phyloP scores from a whole-genome alignment of 225 moss, liverwort and hornwort species.

The Marchantia paleacea region DNA sequence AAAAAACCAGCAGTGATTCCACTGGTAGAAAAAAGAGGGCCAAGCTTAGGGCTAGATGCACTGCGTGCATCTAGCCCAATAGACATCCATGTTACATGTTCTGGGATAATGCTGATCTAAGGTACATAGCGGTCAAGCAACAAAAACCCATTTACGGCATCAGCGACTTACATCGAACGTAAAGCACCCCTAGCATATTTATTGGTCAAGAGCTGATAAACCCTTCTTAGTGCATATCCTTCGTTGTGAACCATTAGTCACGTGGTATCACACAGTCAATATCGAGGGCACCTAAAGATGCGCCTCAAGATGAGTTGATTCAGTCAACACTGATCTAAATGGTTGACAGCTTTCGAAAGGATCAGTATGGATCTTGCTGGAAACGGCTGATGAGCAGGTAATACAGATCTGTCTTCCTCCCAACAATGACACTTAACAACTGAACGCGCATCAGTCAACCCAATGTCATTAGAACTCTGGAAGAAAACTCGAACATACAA shows the following conservation, averaged over 20 bases:
- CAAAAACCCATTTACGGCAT: too few relatives aligned
- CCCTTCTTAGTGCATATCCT: neutral
- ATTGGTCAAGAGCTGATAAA: neutral
- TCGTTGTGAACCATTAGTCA: neutral
- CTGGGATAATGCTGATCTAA: too few relatives aligned
- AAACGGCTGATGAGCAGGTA: slow-evolving; percentile 2
- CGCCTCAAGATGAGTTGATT: neutral
- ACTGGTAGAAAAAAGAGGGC: too few relatives aligned
- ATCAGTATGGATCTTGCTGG: neutral
- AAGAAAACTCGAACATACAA: too few relatives aligned
- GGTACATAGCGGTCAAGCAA: too few relatives aligned
- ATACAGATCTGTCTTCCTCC: slow-evolving; percentile 6
- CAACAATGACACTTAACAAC: neutral
- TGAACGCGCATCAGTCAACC: slow-evolving; percentile 9
- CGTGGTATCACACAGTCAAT: neutral
- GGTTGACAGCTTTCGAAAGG: neutral
- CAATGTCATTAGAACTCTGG: neutral
- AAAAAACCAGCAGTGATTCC: too few relatives aligned
- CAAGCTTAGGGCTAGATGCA: too few relatives aligned
- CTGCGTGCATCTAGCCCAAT: too few relatives aligned
- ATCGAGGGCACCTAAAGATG: neutral
- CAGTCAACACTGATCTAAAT: neutral
- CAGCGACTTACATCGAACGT: too few relatives aligned
- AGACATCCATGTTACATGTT: too few relatives aligned
- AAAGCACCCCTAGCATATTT: neutral